Percentiles rank a stretch among this genome's conserved stretches.
Evolutionary conservation across 1,284 basidiomycete genomes (phyloP).

Genomic region (Malassezia caprae): DNA sequence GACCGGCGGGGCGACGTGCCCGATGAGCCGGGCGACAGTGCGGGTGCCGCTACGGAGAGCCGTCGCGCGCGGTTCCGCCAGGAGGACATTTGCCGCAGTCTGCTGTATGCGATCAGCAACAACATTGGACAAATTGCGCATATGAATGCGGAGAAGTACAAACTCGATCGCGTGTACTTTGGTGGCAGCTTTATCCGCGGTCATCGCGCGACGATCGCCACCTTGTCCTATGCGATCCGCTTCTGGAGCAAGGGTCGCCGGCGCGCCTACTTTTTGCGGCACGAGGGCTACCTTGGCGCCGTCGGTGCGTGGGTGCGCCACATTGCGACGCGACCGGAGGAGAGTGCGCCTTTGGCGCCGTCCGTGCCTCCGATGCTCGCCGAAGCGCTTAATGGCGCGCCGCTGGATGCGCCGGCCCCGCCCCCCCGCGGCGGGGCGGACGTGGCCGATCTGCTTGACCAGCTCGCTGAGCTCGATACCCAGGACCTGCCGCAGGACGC

Average conservation of each 20-base stretch:
- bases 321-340: conserved; percentile 11
- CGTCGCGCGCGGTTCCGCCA: conserved; percentile 65
- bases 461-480: conserved; percentile 1
- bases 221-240: conserved; percentile 93
- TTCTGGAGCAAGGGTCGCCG: conserved; percentile 99
- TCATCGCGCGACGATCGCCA: conserved; percentile 92
- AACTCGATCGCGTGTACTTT: conserved; percentile 93
- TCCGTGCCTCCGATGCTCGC: conserved; percentile 17
- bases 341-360: not conserved
- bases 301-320: conserved; percentile 48
- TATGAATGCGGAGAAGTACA: conserved; percentile 99
- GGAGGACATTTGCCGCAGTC: conserved; percentile 78
- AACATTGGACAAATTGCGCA: conserved; percentile 99
- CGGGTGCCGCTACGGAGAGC: conserved; percentile 10
- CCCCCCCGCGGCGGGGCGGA: not conserved
- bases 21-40: not conserved
- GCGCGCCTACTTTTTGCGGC: conserved; percentile 86
- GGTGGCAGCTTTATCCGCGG: conserved; percentile 98
- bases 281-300: conserved; percentile 90
- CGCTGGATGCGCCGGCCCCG: not conserved
- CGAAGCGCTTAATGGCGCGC: conserved; percentile 19
- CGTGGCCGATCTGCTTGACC: conserved; percentile 1
- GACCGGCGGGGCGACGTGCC: conserved; percentile 19
- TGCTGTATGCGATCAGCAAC: conserved; percentile 93
- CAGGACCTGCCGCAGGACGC: conserved; percentile 14